These are phyloP conservation scores for Mycena floridula DNA, from an alignment of 768 basidiomycete species.

Conservation along the genomic window DNA sequence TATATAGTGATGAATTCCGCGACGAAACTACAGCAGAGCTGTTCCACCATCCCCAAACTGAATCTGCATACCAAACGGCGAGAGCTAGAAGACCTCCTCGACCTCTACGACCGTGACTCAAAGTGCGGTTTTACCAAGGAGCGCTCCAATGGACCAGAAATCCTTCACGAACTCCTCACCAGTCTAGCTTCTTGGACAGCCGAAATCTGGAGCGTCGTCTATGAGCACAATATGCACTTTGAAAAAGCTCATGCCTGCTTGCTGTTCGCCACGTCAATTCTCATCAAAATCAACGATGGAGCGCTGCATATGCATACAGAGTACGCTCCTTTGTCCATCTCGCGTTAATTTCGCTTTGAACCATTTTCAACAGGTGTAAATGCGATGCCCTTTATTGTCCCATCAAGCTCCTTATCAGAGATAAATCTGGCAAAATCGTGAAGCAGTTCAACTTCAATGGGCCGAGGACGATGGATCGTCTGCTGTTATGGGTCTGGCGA, in stretches of 20 bases:
- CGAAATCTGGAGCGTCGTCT: not conserved
- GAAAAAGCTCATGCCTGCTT: not conserved
- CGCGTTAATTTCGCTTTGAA: no score
- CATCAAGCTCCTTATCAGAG: not conserved
- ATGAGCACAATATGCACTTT: not conserved
- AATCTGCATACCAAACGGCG: not conserved
- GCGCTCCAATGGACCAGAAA: not conserved
- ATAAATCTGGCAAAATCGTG: not conserved
- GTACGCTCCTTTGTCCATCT: no score
- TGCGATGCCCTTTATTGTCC: not conserved
- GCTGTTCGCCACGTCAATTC: not conserved
- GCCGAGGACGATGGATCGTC: not conserved
- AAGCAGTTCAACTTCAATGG: not conserved
- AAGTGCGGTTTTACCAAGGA: not conserved
- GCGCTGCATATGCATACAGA: not conserved
- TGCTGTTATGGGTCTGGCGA: not conserved
- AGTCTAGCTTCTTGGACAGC: not conserved
- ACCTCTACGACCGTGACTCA: not conserved
- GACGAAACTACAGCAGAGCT: no score
- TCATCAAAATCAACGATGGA: not conserved
- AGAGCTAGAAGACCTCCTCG: not conserved
- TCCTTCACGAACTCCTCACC: not conserved
- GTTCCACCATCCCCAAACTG: no score
- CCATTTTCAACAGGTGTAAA: not conserved
- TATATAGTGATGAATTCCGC: no score